Evolutionary conservation across 2,329 filamentous ascomycete species (phyloP).

Genomic region (Aspergillus ibericus): DNA sequence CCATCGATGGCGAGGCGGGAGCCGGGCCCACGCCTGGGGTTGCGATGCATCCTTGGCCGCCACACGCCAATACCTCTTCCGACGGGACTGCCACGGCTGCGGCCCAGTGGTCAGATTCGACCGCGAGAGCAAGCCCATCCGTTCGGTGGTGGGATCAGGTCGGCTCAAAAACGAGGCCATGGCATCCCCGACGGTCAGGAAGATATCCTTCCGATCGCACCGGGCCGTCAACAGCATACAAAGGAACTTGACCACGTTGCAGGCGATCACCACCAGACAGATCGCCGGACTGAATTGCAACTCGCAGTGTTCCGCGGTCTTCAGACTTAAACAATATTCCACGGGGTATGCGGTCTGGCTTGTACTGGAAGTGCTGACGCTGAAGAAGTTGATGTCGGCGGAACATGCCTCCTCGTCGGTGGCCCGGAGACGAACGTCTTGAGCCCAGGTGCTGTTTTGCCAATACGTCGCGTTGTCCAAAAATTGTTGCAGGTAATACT

Average conservation of each 20-base stretch:
- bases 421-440: not conserved
- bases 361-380: too few relatives aligned
- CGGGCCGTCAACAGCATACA: constrained; percentile 17
- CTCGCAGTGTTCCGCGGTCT: constrained; percentile 9
- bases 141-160: constrained; percentile 15
- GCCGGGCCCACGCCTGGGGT: not conserved
- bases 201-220: not conserved
- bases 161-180: constrained; percentile 25
- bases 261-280: constrained; percentile 9
- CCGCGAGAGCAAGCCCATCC: constrained; percentile 9
- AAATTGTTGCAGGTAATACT: not conserved
- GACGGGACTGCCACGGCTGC: not conserved
- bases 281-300: constrained; percentile 14
- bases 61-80: not conserved
- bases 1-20: not conserved
- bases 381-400: not conserved
- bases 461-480: not conserved
- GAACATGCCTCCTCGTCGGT: not conserved
- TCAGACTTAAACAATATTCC: constrained; percentile 1
- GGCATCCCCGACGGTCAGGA: constrained; percentile 30
- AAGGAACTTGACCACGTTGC: constrained; percentile 12
- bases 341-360: not conserved
- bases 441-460: not conserved
- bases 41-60: not conserved
- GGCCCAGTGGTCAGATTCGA: not conserved